Evolutionary conservation across 371 early-diverging fungal species (phyloP).

Genomic region (Choanephora cucurbitarum): DNA sequence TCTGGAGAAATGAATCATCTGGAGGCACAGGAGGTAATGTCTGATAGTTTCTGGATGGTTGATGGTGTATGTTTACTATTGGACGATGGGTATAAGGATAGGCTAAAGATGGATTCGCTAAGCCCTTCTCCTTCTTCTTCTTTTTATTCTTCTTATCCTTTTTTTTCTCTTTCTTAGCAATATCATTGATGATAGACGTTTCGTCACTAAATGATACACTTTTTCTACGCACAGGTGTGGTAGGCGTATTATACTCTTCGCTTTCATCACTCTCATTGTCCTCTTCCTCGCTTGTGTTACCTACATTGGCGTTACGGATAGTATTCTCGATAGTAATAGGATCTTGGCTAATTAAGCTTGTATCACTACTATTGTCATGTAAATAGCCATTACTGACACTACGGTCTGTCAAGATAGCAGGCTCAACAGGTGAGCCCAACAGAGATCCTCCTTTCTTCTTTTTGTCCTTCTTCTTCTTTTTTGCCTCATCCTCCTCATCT

Average conservation of each 20-base stretch:
- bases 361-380: not conserved
- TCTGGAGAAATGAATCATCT: conserved; percentile 26
- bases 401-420: conserved; percentile 11
- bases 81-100: conserved; percentile 30
- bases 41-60: conserved; percentile 22
- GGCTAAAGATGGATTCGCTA: conserved; percentile 11
- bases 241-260: not conserved
- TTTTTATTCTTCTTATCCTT: conserved; percentile 21
- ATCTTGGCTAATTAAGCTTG: conserved; percentile 12
- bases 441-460: conserved; percentile 13
- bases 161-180: not conserved
- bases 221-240: conserved; percentile 9
- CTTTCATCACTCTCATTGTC: conserved; percentile 11
- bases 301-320: conserved; percentile 15
- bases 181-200: conserved; percentile 5
- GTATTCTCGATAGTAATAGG: conserved; percentile 26
- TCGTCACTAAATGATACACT: conserved; percentile 19
- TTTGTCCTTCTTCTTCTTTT: conserved; percentile 18
- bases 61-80: conserved; percentile 26
- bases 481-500: conserved; percentile 12
- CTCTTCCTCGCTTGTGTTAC: not conserved
- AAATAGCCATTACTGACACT: not conserved
- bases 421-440: conserved; percentile 28
- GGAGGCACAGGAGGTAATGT: conserved; percentile 24
- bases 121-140: conserved; percentile 16